Conservation (phyloP, 2,329 filamentous ascomycete genomes). For the Aspergillus terreus region DNA sequence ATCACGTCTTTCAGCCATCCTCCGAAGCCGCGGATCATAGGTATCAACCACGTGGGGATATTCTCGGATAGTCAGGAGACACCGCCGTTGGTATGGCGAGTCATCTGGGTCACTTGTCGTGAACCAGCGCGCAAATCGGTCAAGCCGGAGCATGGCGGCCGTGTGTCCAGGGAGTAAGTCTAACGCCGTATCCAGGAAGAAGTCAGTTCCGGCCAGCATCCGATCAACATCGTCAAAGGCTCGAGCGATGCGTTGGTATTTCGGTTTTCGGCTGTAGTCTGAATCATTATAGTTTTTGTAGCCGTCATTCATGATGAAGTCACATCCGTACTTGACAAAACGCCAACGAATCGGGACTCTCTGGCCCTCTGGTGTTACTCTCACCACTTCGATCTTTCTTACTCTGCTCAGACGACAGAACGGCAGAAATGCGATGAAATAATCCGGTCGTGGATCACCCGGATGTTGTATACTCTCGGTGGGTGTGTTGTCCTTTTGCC, state of each 20-base stretch:
- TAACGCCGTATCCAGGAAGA: neutral
- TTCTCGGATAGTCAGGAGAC: neutral
- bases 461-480: neutral
- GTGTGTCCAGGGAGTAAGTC: neutral
- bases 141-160: slow-evolving; percentile 1
- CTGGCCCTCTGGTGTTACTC: neutral
- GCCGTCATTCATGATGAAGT: neutral
- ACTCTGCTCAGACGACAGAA: neutral
- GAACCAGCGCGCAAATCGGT: slow-evolving; percentile 3
- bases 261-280: neutral
- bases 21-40: neutral
- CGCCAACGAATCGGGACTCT: neutral
- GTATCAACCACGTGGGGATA: neutral
- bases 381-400: neutral
- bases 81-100: neutral
- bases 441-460: neutral
- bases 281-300: neutral
- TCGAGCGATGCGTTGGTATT: neutral
- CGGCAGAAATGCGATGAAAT: neutral
- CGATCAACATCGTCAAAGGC: neutral
- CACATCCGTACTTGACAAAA: neutral
- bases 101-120: neutral
- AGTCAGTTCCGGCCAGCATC: neutral
- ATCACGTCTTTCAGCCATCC: neutral
- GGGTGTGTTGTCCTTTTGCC: neutral